phyloP scores from a whole-genome alignment of 441 rosid species.

The Jatropha multifida region DNA sequence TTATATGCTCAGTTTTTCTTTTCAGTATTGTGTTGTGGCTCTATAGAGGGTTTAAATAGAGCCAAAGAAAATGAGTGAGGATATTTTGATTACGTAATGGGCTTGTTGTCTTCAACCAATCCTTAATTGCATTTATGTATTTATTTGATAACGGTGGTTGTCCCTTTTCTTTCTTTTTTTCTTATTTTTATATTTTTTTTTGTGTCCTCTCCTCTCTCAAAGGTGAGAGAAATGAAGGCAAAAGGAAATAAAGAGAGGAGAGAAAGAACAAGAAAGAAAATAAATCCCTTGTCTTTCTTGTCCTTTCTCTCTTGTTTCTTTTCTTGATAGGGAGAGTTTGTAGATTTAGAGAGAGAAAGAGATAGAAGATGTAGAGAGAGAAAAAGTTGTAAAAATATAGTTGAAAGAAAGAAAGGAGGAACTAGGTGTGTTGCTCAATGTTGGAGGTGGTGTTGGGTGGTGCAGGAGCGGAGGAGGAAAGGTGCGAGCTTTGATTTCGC shows the following conservation, averaged over 20 bases:
- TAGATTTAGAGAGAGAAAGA: constrained; percentile 23
- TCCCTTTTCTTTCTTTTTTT: constrained; percentile 1
- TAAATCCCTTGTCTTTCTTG: neutral
- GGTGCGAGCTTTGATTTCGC: constrained; percentile 42
- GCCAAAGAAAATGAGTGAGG: neutral
- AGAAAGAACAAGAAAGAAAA: neutral
- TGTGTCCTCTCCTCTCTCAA: constrained; percentile 30
- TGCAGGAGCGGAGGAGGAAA: constrained; percentile 15
- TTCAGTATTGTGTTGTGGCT: too few species aligned
- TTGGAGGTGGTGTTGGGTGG: neutral
- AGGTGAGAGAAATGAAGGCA: constrained; percentile 16
- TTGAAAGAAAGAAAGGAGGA: neutral
- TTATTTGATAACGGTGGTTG: constrained; percentile 8
- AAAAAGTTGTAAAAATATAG: neutral
- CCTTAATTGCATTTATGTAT: constrained; percentile 14
- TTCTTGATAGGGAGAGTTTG: neutral
- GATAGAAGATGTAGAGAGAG: constrained; percentile 11
- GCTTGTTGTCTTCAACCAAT: constrained; percentile 13
- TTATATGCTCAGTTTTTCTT: neutral
- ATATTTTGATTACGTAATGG: constrained; percentile 15
- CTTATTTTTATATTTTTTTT: constrained; percentile 2
- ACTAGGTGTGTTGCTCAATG: neutral
- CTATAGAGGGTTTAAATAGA: constrained; percentile 14
- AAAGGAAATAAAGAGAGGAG: neutral
- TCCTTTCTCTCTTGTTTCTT: neutral